phyloP scores from a whole-genome alignment of 225 moss, liverwort and hornwort genomes.

The Pseudoscleropodium purum region DNA sequence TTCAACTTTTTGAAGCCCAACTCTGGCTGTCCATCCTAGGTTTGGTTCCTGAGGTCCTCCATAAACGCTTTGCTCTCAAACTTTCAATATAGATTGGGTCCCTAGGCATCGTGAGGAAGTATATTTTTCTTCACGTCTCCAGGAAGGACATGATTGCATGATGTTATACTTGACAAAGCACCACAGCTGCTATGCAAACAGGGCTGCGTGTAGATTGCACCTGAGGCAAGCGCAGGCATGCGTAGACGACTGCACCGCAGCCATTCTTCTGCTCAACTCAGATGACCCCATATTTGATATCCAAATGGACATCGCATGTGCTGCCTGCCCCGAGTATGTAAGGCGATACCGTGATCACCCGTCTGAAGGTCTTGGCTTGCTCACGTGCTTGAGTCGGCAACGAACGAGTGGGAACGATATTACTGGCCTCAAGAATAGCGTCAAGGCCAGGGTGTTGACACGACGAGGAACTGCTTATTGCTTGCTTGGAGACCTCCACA shows the following conservation, averaged over 20 bases:
- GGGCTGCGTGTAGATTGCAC: constrained; percentile 45
- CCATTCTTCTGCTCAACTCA: constrained; percentile 18
- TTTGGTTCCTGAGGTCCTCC: not conserved
- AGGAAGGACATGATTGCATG: not conserved
- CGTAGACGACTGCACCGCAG: constrained; percentile 39
- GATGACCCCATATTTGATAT: constrained; percentile 31
- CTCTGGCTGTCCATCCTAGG: not conserved
- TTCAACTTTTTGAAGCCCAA: not conserved
- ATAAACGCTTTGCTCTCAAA: not conserved
- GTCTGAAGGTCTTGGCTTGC: constrained; percentile 32
- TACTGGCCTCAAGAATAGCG: constrained; percentile 13
- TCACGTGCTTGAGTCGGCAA: constrained; percentile 30
- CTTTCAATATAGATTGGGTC: not conserved
- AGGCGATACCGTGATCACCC: constrained; percentile 23
- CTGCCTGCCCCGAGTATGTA: constrained; percentile 23
- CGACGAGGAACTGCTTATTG: constrained; percentile 39
- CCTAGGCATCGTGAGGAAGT: not conserved
- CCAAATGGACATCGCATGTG: constrained; percentile 31
- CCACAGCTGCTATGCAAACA: constrained; percentile 37
- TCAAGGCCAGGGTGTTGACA: constrained; percentile 18
- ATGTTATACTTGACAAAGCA: not conserved
- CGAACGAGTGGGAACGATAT: constrained; percentile 21
- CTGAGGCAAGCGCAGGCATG: constrained; percentile 33
- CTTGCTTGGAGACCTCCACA: constrained; percentile 19
- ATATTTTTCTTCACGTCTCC: not conserved